Base-by-base conservation (phyloP, 1,284 basidiomycete genomes). In the Ceratobasidium sp. region DNA sequence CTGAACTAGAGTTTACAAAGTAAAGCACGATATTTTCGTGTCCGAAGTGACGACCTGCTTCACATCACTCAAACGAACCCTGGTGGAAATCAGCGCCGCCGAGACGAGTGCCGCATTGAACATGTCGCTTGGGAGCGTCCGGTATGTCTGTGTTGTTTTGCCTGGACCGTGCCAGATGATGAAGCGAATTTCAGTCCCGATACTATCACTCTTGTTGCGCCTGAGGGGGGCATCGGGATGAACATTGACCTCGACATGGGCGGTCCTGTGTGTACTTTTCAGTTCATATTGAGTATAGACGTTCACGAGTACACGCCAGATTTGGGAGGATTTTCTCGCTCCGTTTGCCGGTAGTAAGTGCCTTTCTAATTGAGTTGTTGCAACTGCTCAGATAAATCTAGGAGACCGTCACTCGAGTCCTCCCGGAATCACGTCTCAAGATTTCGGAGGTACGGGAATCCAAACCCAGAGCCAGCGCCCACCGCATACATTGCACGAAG, bases 11-110 rank as follows among this genome's bases (percentile, higher is more conserved):
- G 89, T 91, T 3, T 92, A 91, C 79, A 91, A 89, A 87, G 92
- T 92, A 74, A 93, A 93, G 79, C 90, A 93, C 81, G 92, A 93
- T 70, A 88, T 93, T 9, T 88, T 93, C 75, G 80, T 90, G 76
- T 84, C 86, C n/a, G 92, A 93, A 77, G 89, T 92, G n/a, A 88
- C 88, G 34, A 85, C 84, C n/a, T 92, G 90, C 76, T 91, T 88
- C 71, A 83, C 87, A 55, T 85, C 89, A 6, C 81, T 94, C 64
- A 93, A 91, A 81, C 92, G 90, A 77, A 86, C 90, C 8, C 85
- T 76, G 26, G 39, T 69, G 50, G 74, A 75, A 39, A 74, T 52
- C 23, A 72, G 61, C 67, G 70, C 72, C 43, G 72, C 46, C 55
- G 60, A 62, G 50, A 36, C 62, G 21, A 46, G 48, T 46, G 50